A percentile compares a stretch with the other conserved stretches of the same genome.
These are phyloP conservation scores for Candida andamanensis DNA, from an alignment of 805 yeast species.

Conservation along the genomic window DNA sequence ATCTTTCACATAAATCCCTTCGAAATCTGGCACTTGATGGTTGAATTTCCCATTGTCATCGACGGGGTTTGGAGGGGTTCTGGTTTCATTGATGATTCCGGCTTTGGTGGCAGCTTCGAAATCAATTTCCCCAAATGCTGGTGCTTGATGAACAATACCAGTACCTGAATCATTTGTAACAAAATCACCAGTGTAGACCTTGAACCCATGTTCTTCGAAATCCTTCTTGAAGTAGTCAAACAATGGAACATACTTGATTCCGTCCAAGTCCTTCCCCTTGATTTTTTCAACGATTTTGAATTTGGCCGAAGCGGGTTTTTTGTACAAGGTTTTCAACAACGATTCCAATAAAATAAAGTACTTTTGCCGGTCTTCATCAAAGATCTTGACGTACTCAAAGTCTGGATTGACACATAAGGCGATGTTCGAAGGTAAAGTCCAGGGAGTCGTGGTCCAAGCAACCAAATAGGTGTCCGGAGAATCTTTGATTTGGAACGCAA, in stretches of 20 bases:
- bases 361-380: slow-evolving; percentile 79
- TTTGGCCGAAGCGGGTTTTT: slow-evolving; percentile 90
- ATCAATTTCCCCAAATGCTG: slow-evolving; percentile 99
- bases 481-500: slow-evolving; percentile 76
- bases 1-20: slow-evolving; percentile 87
- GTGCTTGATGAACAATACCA: slow-evolving; percentile 97
- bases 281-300: slow-evolving; percentile 76
- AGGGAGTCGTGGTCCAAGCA: slow-evolving; percentile 99
- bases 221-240: slow-evolving; percentile 75
- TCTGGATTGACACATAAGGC: slow-evolving; percentile 89
- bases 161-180: slow-evolving; percentile 96
- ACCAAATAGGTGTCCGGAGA: slow-evolving; percentile 81
- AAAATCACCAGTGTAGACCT: slow-evolving; percentile 74
- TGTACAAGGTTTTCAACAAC: slow-evolving; percentile 78
- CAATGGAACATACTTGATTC: slow-evolving; percentile 75
- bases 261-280: slow-evolving; percentile 75
- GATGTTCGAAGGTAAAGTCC: slow-evolving; percentile 96
- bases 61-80: slow-evolving; percentile 86
- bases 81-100: slow-evolving; percentile 67
- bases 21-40: slow-evolving; percentile 63
- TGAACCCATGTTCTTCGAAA: slow-evolving; percentile 74
- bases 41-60: slow-evolving; percentile 91
- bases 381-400: slow-evolving; percentile 87
- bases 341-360: slow-evolving; percentile 82
- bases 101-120: slow-evolving; percentile 70